Percentiles rank a stretch among this genome's conserved stretches.
These are phyloP conservation scores for Blastocystis sp. DNA, from an alignment of 352 stramenopile genomes.

Conservation along the genomic window DNA sequence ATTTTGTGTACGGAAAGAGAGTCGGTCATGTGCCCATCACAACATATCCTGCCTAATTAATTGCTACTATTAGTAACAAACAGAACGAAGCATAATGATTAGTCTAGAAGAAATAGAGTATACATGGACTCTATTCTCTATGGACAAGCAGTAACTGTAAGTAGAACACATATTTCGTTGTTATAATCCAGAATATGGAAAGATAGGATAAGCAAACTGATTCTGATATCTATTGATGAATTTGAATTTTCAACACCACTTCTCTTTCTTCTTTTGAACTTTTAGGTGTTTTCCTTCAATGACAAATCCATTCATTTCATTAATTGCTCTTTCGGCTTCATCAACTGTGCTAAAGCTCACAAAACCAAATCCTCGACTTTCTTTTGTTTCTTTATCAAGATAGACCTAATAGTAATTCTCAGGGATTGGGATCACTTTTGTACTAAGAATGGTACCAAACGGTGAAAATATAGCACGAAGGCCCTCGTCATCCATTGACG, in stretches of 20 bases:
- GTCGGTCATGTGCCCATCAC: neutral
- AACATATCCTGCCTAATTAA: neutral
- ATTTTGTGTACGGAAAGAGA: neutral
- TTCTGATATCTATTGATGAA: neutral
- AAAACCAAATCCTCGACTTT: constrained; percentile 63
- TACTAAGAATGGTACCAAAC: constrained; percentile 43
- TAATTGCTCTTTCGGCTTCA: constrained; percentile 6
- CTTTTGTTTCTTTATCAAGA: neutral
- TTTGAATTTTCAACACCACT: neutral
- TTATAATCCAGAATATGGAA: neutral
- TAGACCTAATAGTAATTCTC: constrained; percentile 16
- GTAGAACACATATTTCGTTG: neutral
- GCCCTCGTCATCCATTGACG: neutral
- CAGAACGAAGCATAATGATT: neutral
- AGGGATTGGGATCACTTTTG: neutral
- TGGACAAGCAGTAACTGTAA: neutral
- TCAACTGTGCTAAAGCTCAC: constrained; percentile 30
- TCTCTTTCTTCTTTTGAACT: constrained; percentile 57
- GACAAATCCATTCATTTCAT: constrained; percentile 5
- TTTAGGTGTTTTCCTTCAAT: constrained; percentile 43
- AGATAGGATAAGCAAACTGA: neutral
- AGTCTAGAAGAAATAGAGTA: neutral
- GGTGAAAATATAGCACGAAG: constrained; percentile 16
- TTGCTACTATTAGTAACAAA: neutral
- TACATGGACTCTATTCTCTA: neutral